Percentiles rank a stretch among this genome's conserved stretches.
Evolutionary conservation across 192 early-diverging fungal species (phyloP).

Genomic region (Dissophora ornata): DNA sequence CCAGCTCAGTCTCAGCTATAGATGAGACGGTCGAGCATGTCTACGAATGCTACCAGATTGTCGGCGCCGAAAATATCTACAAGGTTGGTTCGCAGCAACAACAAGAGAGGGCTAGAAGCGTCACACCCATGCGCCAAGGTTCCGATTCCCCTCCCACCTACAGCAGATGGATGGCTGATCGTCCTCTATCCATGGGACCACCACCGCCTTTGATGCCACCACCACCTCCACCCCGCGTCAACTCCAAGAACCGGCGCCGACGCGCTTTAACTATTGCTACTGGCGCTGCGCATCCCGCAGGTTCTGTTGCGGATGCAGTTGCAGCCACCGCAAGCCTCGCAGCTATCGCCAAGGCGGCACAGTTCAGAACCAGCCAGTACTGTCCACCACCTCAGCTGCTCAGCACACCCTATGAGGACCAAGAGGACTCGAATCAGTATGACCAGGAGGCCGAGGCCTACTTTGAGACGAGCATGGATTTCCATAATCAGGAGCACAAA

Average conservation of each 20-base stretch:
- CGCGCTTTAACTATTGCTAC: too few relatives aligned
- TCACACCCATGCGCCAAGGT: not conserved
- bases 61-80: not conserved
- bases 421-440: not conserved
- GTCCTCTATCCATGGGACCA: not conserved
- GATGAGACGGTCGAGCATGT: too few relatives aligned
- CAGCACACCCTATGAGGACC: not conserved
- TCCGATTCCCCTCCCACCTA: too few relatives aligned
- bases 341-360: too few relatives aligned
- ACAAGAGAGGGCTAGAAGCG: not conserved
- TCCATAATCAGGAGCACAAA: not conserved
- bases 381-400: too few relatives aligned
- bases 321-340: too few relatives aligned
- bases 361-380: too few relatives aligned
- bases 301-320: too few relatives aligned
- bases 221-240: slow-evolving; percentile 4
- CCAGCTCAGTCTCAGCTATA: too few relatives aligned
- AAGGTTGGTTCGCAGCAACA: not conserved
- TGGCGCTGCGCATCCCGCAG: too few relatives aligned
- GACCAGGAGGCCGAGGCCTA: not conserved
- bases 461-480: slow-evolving; percentile 8
- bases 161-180: too few relatives aligned
- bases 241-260: not conserved
- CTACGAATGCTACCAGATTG: not conserved
- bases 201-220: not conserved